Base-by-base conservation (phyloP, 768 basidiomycete species). In the Dendrothele bispora region DNA sequence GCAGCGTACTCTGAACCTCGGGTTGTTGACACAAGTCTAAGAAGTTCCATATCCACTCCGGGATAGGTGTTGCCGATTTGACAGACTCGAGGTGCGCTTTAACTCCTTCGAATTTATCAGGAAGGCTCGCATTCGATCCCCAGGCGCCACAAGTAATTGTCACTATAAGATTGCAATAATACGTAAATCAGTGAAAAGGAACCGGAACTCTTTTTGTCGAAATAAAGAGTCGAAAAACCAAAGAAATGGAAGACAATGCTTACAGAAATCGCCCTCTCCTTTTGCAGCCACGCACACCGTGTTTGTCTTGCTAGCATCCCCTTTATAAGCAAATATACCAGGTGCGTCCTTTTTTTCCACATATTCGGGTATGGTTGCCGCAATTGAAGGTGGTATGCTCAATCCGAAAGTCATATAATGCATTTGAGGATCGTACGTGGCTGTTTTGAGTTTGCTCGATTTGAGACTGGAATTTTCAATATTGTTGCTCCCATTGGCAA, bases 361-460 rank as follows among this genome's bases (percentile, higher is more conserved):
- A 36, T 49, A 49, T 26, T 51, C 21, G 20, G 51, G 44, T 10
- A 60, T 24, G 21, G 38, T 28, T n/a, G 38, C 40, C 4, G 39
- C 27, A 15, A 56, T 11, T 4, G 34, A 21, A 3, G 56, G 48
- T 4, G 52, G 32, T 26, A 60, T 44, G 7, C 48, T 36, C 41
- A 53, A 59, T 15, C 43, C 27, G 21, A 35, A 44, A 17, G 49
- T 53, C 3, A 48, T 39, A 26, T 61, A 62, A 11, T 40, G 45
- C 49, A 61, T 49, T 21, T 59, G 55, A 14, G 55, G 49, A 24
- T 57, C 49, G 29, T 57, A 57, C 10, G n/a, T n/a, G n/a, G 49
- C 18, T 17, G 50, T 28, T 38, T 48, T 56, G 5, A 52, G 24
- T 4, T 38, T 36, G 2, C 49, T 12, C 14, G 56, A 27, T 4